Percentiles rank a stretch among this genome's conserved stretches.
Conservation (phyloP, 2,329 filamentous ascomycete species). For the Ophiostoma quercus region DNA sequence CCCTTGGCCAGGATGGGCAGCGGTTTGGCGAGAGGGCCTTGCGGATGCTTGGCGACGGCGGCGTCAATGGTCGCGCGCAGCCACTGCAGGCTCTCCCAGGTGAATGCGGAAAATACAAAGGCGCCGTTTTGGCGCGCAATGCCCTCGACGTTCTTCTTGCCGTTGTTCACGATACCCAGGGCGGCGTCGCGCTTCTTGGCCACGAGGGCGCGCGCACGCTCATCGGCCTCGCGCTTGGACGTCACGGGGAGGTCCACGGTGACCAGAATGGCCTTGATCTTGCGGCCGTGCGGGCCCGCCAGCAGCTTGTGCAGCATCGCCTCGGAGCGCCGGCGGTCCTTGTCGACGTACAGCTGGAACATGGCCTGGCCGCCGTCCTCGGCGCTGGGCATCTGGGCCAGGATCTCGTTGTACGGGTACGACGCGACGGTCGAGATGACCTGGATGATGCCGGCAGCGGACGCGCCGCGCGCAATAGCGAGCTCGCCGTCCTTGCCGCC, state of each 20-base stretch:
- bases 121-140: slow-evolving; percentile 48
- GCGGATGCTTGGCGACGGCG: not conserved
- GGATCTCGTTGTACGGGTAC: slow-evolving; percentile 28
- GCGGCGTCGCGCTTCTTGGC: slow-evolving; percentile 25
- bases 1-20: slow-evolving; percentile 54
- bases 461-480: slow-evolving; percentile 46
- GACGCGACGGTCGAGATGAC: slow-evolving; percentile 32
- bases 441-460: slow-evolving; percentile 45
- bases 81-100: slow-evolving; percentile 52
- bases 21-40: slow-evolving; percentile 11
- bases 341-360: slow-evolving; percentile 29
- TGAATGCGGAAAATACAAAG: slow-evolving; percentile 46
- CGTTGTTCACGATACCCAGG: not conserved
- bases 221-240: slow-evolving; percentile 54
- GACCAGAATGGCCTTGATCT: slow-evolving; percentile 40
- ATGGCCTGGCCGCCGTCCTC: slow-evolving; percentile 37
- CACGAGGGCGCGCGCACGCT: slow-evolving; percentile 35
- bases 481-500: slow-evolving; percentile 50
- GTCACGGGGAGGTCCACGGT: slow-evolving; percentile 53
- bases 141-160: slow-evolving; percentile 36
- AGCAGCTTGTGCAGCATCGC: slow-evolving; percentile 23
- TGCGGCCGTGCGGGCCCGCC: slow-evolving; percentile 34
- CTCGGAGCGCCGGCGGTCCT: slow-evolving; percentile 20
- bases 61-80: slow-evolving; percentile 38
- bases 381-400: slow-evolving; percentile 23